Base-by-base conservation (phyloP, 2,329 filamentous ascomycete species). In the Epichloe elymi region DNA sequence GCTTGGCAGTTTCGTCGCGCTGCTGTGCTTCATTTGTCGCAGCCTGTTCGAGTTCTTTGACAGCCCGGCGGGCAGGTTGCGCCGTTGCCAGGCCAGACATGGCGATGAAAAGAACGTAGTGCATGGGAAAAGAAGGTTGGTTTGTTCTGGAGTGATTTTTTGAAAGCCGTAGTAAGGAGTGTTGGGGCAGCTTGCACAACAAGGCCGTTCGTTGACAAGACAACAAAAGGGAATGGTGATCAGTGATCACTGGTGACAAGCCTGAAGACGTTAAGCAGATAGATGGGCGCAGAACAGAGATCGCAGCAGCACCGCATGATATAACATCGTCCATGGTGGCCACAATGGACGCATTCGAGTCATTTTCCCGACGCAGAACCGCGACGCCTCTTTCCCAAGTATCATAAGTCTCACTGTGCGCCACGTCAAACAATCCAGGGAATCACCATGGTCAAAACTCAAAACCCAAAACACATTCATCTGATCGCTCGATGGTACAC, bases 21-120 rank as follows among this genome's bases (percentile, higher is more conserved):
- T 66, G 65, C 7, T 75, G 72, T 3, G 71, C 71, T 55, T 74
- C 68, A 4, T 66, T 68, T 33, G 67, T 68, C 6, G 72, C 69
- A 11, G 60, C 68, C 37, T 69, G 60, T 55, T 76, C 61, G 26
- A 76, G 68, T 2, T 66, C 58, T 8, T 63, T 60, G 4, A 74
- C 72, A 30, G 48, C 48, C 5, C 48, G 48, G 17, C 48, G 48
- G 40, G 40, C 17, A 8, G 48, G 48, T 19, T 43, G 33, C n/a
- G 39, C 39, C 1, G 8, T 11, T n/a, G 12, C 39, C 23, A 43
- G 10, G 19, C 36, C 47, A 37, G 42, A 47, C 14, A 50, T 23
- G 7, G 48, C 49, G 30, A 54, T 11, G 23, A 50, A 15, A 36
- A 17, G 40, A 19, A 20, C 5, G 17, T 17, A 42, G 17, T 12